Base-by-base conservation (phyloP, 352 stramenopile species). In the Aphanomyces astaci region DNA sequence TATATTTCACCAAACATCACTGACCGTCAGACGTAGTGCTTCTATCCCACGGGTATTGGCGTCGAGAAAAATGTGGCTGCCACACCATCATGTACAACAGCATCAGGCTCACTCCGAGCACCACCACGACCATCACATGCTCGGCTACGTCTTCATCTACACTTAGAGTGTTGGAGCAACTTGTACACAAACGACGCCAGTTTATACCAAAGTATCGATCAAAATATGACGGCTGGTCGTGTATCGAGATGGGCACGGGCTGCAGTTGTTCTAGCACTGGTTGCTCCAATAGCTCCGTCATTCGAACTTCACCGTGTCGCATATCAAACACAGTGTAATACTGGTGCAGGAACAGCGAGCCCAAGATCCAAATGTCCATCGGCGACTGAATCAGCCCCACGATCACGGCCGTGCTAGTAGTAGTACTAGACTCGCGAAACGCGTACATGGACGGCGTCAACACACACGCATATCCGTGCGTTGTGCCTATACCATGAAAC, bases 351-450 rank as follows among this genome's bases (percentile, higher is more conserved):
- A 68, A 68, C 2, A 68, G 48, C 31, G 39, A 39, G 2, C 62
- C 62, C 32, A 68, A 33, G 30, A 68, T 68, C 62, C 62, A 68
- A 11, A 68, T 24, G 46, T 68, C 27, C 9, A 68, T 40, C 17
- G 62, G 62, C 13, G 39, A 59, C 30, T 43, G 27, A 40, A 68
- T 68, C 7, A 68, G 30, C 15, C 62, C 62, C 4, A 68, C 62
- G 30, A 68, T 17, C n/a, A 57, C 28, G 7, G 45, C 27, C 17
- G 10, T 19, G n/a, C 5, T 25, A 5, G 39, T 30, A 2, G n/a
- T 28, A n/a, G n/a, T n/a, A n/a, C n/a, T n/a, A n/a, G n/a, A n/a
- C n/a, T n/a, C n/a, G 22, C 15, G 28, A 24, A 62, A 68, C 0
- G 40, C 13, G 19, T 68, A 68, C 62, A 68, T 68, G n/a, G 15